These are phyloP conservation scores for Carpinus fangiana DNA, from an alignment of 306 rosid genomes.

Conservation along the genomic window DNA sequence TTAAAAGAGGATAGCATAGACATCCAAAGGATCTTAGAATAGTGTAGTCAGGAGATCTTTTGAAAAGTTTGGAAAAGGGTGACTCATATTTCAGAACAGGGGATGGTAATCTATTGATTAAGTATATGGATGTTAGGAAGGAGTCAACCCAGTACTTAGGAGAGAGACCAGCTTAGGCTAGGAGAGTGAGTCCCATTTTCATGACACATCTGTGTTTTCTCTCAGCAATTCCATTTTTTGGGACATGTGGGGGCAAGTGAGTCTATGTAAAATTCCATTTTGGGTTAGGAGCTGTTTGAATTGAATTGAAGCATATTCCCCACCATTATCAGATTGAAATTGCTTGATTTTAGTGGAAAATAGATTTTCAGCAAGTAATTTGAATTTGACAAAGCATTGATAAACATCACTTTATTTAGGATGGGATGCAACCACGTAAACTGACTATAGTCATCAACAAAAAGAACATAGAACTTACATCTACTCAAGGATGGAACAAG, in stretches of 20 bases:
- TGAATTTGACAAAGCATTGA: neutral
- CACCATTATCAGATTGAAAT: too few species aligned
- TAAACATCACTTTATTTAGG: neutral
- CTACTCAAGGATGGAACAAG: neutral
- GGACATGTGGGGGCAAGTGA: neutral
- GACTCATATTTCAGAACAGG: too few species aligned
- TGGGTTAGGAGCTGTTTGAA: neutral
- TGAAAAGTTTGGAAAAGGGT: neutral
- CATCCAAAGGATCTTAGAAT: neutral
- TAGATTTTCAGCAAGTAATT: neutral
- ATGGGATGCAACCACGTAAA: neutral
- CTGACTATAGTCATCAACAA: neutral
- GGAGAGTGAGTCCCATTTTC: too few species aligned
- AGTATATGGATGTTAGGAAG: neutral
- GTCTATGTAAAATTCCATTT: neutral
- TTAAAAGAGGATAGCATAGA: neutral
- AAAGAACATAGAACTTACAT: neutral
- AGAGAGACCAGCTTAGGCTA: neutral
- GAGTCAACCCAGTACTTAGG: neutral
- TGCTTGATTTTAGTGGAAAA: too few species aligned
- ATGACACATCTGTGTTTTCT: neutral
- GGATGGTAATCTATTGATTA: neutral
- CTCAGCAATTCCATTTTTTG: neutral
- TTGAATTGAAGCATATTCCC: too few species aligned
- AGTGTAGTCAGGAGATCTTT: neutral